phyloP scores from a whole-genome alignment of 2,329 filamentous ascomycete genomes.

The Alternaria panax region DNA sequence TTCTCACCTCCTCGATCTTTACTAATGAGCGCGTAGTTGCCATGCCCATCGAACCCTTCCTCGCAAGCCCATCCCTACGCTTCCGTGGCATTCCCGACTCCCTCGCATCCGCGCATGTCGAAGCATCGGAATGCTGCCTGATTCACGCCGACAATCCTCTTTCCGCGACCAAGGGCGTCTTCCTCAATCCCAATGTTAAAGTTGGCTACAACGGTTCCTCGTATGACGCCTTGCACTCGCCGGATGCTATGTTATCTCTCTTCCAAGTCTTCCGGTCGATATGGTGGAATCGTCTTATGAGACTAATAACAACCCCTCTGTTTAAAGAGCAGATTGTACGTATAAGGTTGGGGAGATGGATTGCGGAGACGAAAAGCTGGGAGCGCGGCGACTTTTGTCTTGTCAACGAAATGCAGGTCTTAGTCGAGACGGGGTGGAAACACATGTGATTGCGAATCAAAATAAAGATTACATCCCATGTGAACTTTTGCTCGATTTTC shows the following conservation, averaged over 20 bases:
- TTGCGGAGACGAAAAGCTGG: conserved; percentile 4
- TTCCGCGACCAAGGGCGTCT: conserved; percentile 63
- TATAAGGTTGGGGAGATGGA: conserved; percentile 20
- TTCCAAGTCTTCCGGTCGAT: conserved; percentile 16
- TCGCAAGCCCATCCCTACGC: conserved; percentile 52
- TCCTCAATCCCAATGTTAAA: conserved; percentile 72
- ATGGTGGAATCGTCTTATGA: conserved; percentile 22
- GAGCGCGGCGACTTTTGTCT: conserved; percentile 46
- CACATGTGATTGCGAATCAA: conserved; percentile 35
- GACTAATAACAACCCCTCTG: conserved; percentile 16
- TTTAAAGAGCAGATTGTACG: conserved; percentile 21
- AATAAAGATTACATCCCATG: not conserved
- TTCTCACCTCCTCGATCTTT: not conserved
- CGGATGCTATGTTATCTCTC: conserved; percentile 16
- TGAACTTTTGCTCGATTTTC: not conserved
- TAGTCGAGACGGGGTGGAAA: conserved; percentile 47
- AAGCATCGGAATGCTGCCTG: conserved; percentile 81
- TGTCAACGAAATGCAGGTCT: conserved; percentile 51
- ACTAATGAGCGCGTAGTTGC: conserved; percentile 34
- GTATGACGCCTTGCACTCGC: conserved; percentile 29
- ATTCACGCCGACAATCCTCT: conserved; percentile 75
- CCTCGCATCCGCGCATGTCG: conserved; percentile 67
- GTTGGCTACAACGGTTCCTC: conserved; percentile 66
- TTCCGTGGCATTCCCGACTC: conserved; percentile 71
- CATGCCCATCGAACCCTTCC: conserved; percentile 36